Conservation (phyloP, 768 basidiomycete genomes). For the Lenzites betulinus region DNA sequence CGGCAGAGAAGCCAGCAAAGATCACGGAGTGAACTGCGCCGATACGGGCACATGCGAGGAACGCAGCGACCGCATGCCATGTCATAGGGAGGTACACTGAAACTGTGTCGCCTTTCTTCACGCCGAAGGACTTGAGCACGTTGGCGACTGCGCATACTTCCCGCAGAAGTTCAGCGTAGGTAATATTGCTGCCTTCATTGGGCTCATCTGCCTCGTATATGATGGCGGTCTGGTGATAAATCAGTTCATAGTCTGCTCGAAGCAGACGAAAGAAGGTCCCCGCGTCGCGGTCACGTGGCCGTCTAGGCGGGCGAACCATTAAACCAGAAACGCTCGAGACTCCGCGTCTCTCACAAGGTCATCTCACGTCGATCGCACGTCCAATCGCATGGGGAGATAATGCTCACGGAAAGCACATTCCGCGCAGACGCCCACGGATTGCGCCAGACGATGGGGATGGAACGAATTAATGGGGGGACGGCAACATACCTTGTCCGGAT, state of each 20-base stretch:
- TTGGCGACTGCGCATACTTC: conserved; percentile 92
- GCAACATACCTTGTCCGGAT: conserved; percentile 70
- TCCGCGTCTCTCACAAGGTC: background rate
- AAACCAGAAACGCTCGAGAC: no score
- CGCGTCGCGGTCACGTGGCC: background rate
- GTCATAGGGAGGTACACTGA: conserved; percentile 94
- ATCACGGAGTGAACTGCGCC: conserved; percentile 97
- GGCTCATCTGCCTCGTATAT: conserved; percentile 99
- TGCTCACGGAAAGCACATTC: conserved; percentile 9
- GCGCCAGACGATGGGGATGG: background rate
- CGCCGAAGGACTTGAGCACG: conserved; percentile 83
- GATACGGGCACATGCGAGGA: conserved; percentile 97
- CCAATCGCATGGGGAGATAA: background rate
- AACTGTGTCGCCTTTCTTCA: conserved; percentile 95
- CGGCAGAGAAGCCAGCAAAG: conserved; percentile 96
- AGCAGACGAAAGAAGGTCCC: no score
- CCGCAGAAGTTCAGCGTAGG: conserved; percentile 83
- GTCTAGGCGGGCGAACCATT: no score
- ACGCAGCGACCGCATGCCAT: conserved; percentile 94
- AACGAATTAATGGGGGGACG: background rate
- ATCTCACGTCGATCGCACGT: background rate
- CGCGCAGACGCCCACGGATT: background rate
- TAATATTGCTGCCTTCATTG: conserved; percentile 70
- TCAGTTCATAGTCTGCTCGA: no score
- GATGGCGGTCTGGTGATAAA: conserved; percentile 71